Conservation (phyloP, 2,329 filamentous ascomycete species). For the Penicillium sp. region DNA sequence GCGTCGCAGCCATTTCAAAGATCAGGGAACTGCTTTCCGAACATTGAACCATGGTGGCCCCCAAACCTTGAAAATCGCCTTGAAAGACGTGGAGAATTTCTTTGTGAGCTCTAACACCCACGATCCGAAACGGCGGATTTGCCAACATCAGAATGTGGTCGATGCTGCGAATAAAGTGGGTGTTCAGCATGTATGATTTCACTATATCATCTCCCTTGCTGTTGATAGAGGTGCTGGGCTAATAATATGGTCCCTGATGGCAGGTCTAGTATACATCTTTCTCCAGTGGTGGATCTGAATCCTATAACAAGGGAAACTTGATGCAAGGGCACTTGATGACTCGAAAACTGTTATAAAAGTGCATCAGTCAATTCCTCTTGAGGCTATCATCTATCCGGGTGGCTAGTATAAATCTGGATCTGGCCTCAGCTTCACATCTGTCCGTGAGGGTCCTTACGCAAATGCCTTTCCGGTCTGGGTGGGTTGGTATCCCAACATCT, state of each 20-base stretch:
- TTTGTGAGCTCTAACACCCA: conserved; percentile 67
- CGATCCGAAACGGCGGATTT: conserved; percentile 47
- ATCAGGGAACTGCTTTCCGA: conserved; percentile 35
- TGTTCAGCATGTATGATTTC: conserved; percentile 49
- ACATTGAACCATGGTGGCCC: conserved; percentile 34
- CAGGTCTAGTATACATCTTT: background rate
- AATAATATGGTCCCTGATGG: background rate
- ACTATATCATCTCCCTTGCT: too few relatives aligned
- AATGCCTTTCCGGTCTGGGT: background rate
- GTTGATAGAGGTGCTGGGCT: background rate
- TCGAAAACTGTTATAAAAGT: background rate
- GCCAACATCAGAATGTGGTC: conserved; percentile 53
- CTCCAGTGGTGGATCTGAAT: background rate
- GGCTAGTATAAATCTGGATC: background rate
- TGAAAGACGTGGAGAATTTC: conserved; percentile 54
- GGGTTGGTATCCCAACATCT: background rate
- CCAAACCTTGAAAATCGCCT: conserved; percentile 47
- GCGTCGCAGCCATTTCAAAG: conserved; percentile 41
- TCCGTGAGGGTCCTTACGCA: background rate
- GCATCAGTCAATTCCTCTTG: background rate
- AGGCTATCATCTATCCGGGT: too few relatives aligned
- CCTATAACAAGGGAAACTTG: background rate
- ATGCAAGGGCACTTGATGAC: background rate
- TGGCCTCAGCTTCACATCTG: background rate
- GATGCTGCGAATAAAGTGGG: conserved; percentile 54